Evolutionary conservation across 495 filamentous ascomycete species (phyloP), one percentile per base, ranked within the genome.

Genomic region (Penicillium soppii): DNA sequence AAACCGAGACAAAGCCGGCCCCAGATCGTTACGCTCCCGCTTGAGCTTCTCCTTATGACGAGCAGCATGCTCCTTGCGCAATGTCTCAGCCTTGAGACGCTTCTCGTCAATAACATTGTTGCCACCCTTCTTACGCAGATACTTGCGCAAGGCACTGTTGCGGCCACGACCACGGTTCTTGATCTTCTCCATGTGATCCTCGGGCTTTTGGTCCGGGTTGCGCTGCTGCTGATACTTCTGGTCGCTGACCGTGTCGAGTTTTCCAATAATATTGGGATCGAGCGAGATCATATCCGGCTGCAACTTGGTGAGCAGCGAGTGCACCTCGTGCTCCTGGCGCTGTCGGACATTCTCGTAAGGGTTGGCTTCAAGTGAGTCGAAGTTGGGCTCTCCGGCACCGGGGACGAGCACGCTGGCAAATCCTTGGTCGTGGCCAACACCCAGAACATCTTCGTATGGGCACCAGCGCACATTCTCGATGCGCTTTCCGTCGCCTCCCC

Each of bases 221-320:
- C 80, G 80, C 61, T 91, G 86, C 44, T 83, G 82, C 61, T 82
- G 81, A 23, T 82, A 77, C 71, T 90, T 84, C 70, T 87, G 75
- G 56, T 87, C 82, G 44, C 83, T 86, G 62, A 85, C 76, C 30
- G 89, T 76, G 66, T 97, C 90, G 23, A 98, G 75, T 33, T 82
- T 89, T 27, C 94, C 94, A 57, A 98, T 81, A 62, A 88, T 91
- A 67, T 90, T 87, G 35, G 94, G 95, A 54, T 97, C 85, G 2
- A 97, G 73, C 8, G 90, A 89, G 42, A 98, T 98, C 92, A 97
- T 98, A 61, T 95, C 94, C 10, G 94, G 92, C 59, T 92, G 85
- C 32, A 98, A 75, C 75, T 98, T 98, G 75, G 91, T 90, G 51
- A 98, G 81, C 57, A 98, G 77, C 6, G 79, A 76, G 67, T 85